Evolutionary conservation across 1,139 yeast species (phyloP).

Genomic region (Magnusiomyces suaveolens): DNA sequence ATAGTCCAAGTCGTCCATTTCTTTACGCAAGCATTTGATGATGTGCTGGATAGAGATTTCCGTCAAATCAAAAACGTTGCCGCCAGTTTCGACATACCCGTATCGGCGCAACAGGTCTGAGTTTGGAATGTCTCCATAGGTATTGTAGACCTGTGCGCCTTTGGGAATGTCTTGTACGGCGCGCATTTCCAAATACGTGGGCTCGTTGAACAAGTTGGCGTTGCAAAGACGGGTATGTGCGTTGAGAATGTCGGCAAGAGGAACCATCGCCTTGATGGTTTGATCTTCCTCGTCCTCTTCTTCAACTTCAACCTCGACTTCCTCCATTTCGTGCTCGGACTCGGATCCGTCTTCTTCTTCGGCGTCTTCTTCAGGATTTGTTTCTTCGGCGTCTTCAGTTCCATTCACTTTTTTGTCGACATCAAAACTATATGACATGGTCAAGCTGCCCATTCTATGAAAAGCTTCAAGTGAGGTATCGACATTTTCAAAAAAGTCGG

Average conservation of each 20-base stretch:
- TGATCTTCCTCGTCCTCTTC: slow-evolving; percentile 38
- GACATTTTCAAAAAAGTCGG: slow-evolving; percentile 24
- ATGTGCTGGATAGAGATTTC: slow-evolving; percentile 38
- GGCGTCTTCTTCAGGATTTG: slow-evolving; percentile 25
- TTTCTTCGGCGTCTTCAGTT: slow-evolving; percentile 21
- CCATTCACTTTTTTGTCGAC: slow-evolving; percentile 26
- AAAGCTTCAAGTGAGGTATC: slow-evolving; percentile 47
- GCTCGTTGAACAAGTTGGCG: slow-evolving; percentile 45
- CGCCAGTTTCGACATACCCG: slow-evolving; percentile 75
- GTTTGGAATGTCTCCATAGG: slow-evolving; percentile 86
- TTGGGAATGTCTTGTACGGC: slow-evolving; percentile 51
- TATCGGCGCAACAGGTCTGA: slow-evolving; percentile 79
- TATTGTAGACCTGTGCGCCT: slow-evolving; percentile 74
- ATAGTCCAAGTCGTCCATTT: not conserved
- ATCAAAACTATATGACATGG: slow-evolving; percentile 63
- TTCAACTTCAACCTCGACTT: slow-evolving; percentile 31
- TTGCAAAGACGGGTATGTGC: slow-evolving; percentile 75
- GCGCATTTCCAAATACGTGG: slow-evolving; percentile 49
- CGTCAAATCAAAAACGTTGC: slow-evolving; percentile 72
- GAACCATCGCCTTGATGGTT: slow-evolving; percentile 75
- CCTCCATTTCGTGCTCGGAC: slow-evolving; percentile 18
- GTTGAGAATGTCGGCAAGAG: slow-evolving; percentile 82
- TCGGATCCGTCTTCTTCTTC: slow-evolving; percentile 16
- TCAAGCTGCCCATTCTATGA: slow-evolving; percentile 59
- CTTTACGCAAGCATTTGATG: not conserved